phyloP scores from a whole-genome alignment of 2,329 filamentous ascomycete genomes.

The Beauveria varroae region DNA sequence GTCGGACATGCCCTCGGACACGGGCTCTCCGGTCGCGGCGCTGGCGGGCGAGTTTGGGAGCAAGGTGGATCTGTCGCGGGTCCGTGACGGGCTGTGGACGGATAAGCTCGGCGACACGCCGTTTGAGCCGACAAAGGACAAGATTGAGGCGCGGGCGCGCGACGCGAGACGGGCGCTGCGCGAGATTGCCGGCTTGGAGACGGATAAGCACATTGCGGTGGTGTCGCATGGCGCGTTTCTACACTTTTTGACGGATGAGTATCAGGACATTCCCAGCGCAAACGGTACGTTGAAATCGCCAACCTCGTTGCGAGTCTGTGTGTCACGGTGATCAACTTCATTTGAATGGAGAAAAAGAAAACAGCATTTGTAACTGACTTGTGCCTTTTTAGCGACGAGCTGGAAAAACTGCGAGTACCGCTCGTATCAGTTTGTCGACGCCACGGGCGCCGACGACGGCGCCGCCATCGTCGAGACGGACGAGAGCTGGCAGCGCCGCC shows the following conservation, averaged over 20 bases:
- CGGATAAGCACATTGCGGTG: conserved; percentile 59
- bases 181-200: conserved; percentile 27
- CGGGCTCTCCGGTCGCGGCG: conserved; percentile 50
- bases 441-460: conserved; percentile 39
- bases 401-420: conserved; percentile 70
- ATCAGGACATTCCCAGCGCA: conserved; percentile 48
- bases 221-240: conserved; percentile 79
- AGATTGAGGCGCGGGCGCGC: conserved; percentile 54
- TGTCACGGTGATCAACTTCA: background rate
- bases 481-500: conserved; percentile 38
- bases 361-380: background rate
- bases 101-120: conserved; percentile 46
- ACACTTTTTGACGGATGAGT: conserved; percentile 81
- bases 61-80: conserved; percentile 54
- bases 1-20: conserved; percentile 66
- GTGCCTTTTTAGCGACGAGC: conserved; percentile 49
- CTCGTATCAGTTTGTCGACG: conserved; percentile 55
- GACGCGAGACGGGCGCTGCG: conserved; percentile 53
- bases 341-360: background rate
- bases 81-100: conserved; percentile 60
- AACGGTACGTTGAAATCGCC: conserved; percentile 25
- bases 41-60: conserved; percentile 55
- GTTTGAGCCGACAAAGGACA: conserved; percentile 40
- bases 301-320: too few species aligned
- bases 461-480: conserved; percentile 41